A percentile compares a stretch with the other conserved stretches of the same genome.
phyloP scores from a whole-genome alignment of 345 rosid genomes.

The Cardamine chenopodiifolia region DNA sequence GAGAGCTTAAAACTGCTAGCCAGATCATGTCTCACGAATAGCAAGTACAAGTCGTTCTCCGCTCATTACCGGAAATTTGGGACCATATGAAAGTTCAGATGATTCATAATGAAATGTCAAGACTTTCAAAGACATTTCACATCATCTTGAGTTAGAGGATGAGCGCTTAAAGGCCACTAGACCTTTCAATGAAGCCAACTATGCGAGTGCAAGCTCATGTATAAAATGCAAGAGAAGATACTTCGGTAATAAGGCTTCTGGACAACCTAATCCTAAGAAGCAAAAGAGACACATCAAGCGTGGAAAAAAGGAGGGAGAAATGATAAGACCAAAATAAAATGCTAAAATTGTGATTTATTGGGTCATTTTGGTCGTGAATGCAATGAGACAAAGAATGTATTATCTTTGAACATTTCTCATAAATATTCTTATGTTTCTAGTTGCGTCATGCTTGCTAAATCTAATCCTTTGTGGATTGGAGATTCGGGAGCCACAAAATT shows the following conservation, averaged over 20 bases:
- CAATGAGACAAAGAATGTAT: slow-evolving; percentile 14
- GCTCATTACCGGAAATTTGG: too few relatives aligned
- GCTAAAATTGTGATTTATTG: background rate
- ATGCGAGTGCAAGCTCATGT: too few relatives aligned
- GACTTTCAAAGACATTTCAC: too few relatives aligned
- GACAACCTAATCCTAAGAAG: background rate
- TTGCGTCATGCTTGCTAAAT: background rate
- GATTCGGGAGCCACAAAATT: slow-evolving; percentile 11
- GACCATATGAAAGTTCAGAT: too few relatives aligned
- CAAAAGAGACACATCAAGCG: background rate
- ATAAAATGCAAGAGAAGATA: background rate
- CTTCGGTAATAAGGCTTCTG: background rate
- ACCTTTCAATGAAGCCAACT: background rate
- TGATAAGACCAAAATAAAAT: slow-evolving; percentile 14
- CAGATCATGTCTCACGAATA: too few relatives aligned
- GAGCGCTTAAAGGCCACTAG: too few relatives aligned
- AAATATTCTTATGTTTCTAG: slow-evolving; percentile 16
- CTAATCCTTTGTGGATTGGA: slow-evolving; percentile 29
- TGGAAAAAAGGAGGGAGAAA: background rate
- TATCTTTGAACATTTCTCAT: too few relatives aligned
- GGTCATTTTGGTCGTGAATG: slow-evolving; percentile 28
- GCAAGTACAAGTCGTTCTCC: too few relatives aligned
- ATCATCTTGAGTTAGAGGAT: too few relatives aligned
- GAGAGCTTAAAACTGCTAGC: too few relatives aligned
- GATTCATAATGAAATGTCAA: too few relatives aligned